Conservation (phyloP, 768 basidiomycete genomes). For the Fibroporia radiculosa region DNA sequence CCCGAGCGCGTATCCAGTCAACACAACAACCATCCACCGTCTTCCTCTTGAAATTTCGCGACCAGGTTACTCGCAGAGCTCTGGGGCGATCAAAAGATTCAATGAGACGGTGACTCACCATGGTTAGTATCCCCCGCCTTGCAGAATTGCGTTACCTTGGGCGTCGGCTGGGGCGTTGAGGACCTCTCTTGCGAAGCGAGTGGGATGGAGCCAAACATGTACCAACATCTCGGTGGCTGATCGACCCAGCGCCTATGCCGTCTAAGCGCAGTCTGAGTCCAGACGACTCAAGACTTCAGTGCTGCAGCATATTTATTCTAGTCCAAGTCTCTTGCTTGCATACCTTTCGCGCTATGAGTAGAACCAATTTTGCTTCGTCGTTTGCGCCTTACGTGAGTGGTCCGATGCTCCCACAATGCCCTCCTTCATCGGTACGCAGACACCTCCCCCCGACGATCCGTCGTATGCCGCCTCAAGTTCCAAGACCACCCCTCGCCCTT, state of each 20-base stretch:
- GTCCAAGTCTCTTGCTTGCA: constrained; percentile 1
- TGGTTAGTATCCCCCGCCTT: constrained; percentile 21
- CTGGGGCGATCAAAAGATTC: constrained; percentile 10
- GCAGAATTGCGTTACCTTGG: constrained; percentile 22
- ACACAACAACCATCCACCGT: constrained; percentile 26
- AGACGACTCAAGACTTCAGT: background rate
- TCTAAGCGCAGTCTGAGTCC: background rate
- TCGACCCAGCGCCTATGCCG: constrained; percentile 3
- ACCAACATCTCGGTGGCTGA: constrained; percentile 8
- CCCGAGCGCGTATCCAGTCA: constrained; percentile 23
- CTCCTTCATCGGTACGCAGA: constrained; percentile 24
- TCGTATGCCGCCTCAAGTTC: constrained; percentile 21
- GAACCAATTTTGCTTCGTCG: constrained; percentile 39
- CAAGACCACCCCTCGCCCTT: constrained; percentile 24
- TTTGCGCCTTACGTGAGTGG: constrained; percentile 54
- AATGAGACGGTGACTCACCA: constrained; percentile 21
- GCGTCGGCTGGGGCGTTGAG: constrained; percentile 19
- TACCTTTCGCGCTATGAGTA: constrained; percentile 19
- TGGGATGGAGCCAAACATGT: constrained; percentile 10
- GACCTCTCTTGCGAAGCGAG: background rate
- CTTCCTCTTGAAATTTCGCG: constrained; percentile 17
- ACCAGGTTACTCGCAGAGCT: constrained; percentile 1
- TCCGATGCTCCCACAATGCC: background rate
- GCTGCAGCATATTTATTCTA: constrained; percentile 11
- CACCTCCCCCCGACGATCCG: constrained; percentile 56